These are phyloP conservation scores for Coniferiporia sulphurascens DNA, from an alignment of 1,284 basidiomycete genomes.

Conservation along the genomic window DNA sequence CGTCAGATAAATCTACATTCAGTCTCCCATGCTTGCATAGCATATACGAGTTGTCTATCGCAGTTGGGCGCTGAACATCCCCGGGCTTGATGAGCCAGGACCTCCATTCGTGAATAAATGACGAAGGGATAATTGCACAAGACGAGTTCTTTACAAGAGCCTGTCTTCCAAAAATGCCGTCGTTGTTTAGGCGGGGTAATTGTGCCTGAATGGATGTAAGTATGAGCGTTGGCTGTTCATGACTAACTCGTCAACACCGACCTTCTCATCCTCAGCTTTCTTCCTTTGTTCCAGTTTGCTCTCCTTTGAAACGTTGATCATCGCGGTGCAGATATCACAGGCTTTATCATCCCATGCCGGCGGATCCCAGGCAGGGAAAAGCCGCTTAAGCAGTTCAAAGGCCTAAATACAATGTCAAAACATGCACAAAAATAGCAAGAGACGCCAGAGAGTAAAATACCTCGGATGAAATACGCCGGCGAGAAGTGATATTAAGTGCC, in stretches of 20 bases:
- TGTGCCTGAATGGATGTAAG: constrained; percentile 10
- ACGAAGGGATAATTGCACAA: constrained; percentile 54
- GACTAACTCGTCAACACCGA: constrained; percentile 23
- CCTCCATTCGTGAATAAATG: constrained; percentile 62
- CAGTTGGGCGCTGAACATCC: constrained; percentile 50
- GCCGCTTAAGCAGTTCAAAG: constrained; percentile 42
- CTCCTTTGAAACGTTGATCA: constrained; percentile 50
- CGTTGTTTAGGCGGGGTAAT: constrained; percentile 9
- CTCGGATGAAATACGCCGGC: constrained; percentile 55
- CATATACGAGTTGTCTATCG: constrained; percentile 55
- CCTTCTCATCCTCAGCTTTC: constrained; percentile 73
- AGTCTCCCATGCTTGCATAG: constrained; percentile 65
- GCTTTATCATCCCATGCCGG: constrained; percentile 43
- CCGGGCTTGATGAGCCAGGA: constrained; percentile 61
- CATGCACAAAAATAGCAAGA: constrained; percentile 10
- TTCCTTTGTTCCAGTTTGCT: constrained; percentile 53
- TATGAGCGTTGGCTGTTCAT: constrained; percentile 15
- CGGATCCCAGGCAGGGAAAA: constrained; percentile 66
- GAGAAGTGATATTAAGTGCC: constrained; percentile 46
- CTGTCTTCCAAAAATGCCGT: constrained; percentile 11
- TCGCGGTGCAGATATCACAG: constrained; percentile 57
- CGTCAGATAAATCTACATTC: constrained; percentile 58
- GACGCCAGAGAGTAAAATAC: constrained; percentile 30
- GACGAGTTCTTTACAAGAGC: constrained; percentile 21
- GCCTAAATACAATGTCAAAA: constrained; percentile 38